Evolutionary conservation across 371 early-diverging fungal genomes (phyloP).

Genomic region (Thermomucor indicae-seudaticae): DNA sequence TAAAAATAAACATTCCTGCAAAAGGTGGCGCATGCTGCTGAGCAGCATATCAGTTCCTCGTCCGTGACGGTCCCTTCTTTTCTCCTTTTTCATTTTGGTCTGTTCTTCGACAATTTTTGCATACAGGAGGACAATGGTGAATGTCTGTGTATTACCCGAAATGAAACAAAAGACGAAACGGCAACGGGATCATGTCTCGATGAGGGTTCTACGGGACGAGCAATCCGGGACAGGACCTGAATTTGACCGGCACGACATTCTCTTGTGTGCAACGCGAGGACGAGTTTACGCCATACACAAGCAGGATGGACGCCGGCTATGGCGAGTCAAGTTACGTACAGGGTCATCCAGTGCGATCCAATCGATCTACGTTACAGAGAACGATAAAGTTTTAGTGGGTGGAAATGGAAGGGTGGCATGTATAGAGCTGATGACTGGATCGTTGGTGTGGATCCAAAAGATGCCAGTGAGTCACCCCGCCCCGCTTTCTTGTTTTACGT

Average conservation of each 20-base stretch:
- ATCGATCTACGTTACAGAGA: slow-evolving; percentile 26
- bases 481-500: too few species aligned
- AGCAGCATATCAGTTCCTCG: too few species aligned
- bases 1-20: background rate
- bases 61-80: too few species aligned
- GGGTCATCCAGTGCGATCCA: slow-evolving; percentile 15
- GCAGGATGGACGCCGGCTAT: slow-evolving; percentile 19
- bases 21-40: background rate
- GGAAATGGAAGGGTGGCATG: slow-evolving; percentile 17
- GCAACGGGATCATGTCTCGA: too few species aligned
- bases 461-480: too few species aligned
- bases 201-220: too few species aligned
- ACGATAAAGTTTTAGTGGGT: slow-evolving; percentile 16
- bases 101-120: too few species aligned
- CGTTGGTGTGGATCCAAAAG: slow-evolving; percentile 21
- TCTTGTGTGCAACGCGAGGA: slow-evolving; percentile 29
- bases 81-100: too few species aligned
- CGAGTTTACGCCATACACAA: slow-evolving; percentile 33
- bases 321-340: slow-evolving; percentile 24
- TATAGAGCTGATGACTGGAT: slow-evolving; percentile 19
- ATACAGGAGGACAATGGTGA: too few species aligned
- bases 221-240: too few species aligned
- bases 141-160: too few species aligned
- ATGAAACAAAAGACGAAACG: too few species aligned
- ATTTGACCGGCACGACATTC: slow-evolving; percentile 25